These are phyloP conservation scores for Cladosporium phlei DNA, from an alignment of 2,329 filamentous ascomycete genomes.

Conservation along the genomic window DNA sequence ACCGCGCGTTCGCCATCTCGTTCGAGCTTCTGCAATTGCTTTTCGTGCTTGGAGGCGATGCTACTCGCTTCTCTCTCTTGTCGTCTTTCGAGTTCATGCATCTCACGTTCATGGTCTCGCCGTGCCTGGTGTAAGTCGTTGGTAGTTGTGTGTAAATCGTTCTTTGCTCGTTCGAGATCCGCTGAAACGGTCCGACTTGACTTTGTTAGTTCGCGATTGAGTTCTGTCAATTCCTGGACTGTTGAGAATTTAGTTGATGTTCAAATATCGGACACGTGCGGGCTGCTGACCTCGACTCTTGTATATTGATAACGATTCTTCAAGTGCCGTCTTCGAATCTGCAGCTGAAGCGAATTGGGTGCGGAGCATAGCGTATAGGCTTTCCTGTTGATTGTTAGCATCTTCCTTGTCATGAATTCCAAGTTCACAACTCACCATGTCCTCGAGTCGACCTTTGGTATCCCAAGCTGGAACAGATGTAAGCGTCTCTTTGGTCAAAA, in stretches of 20 bases:
- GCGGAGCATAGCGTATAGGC: slow-evolving; percentile 66
- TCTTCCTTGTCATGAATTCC: neutral
- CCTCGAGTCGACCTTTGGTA: slow-evolving; percentile 68
- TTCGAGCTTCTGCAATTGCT: slow-evolving; percentile 24
- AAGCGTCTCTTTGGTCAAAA: slow-evolving; percentile 56
- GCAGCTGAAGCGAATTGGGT: slow-evolving; percentile 66
- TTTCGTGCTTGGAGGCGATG: slow-evolving; percentile 25
- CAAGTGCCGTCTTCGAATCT: slow-evolving; percentile 62
- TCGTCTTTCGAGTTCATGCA: slow-evolving; percentile 26
- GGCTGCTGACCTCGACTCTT: slow-evolving; percentile 64
- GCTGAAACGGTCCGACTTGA: slow-evolving; percentile 54
- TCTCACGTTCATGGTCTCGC: slow-evolving; percentile 31
- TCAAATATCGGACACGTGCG: neutral
- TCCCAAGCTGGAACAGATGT: slow-evolving; percentile 67
- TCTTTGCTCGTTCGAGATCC: slow-evolving; percentile 53
- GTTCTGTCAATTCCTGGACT: slow-evolving; percentile 20
- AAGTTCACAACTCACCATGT: slow-evolving; percentile 44
- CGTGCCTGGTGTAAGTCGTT: slow-evolving; percentile 29
- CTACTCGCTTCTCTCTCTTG: slow-evolving; percentile 27
- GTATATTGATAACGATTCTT: slow-evolving; percentile 68
- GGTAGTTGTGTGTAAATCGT: slow-evolving; percentile 30
- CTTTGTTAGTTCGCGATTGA: slow-evolving; percentile 43
- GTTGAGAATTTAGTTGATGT: neutral
- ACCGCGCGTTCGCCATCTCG: slow-evolving; percentile 49
- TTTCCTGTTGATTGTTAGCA: slow-evolving; percentile 42